Evolutionary conservation across 768 basidiomycete genomes (phyloP), one percentile per base, ranked within the genome.

Genomic region (Mycena capillaripes): DNA sequence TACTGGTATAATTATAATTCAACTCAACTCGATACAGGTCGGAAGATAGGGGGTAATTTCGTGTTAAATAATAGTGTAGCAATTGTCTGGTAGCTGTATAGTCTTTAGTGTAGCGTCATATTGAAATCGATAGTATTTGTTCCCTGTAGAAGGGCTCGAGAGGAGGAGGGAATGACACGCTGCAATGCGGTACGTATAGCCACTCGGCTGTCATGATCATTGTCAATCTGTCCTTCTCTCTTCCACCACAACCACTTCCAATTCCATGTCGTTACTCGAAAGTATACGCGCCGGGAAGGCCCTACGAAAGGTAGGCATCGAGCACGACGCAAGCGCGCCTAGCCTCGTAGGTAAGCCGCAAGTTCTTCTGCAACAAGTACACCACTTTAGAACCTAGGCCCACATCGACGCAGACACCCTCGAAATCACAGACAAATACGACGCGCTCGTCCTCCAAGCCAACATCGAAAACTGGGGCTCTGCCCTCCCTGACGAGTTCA

Each of bases 391-490:
- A 48, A 38, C 30, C 29, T 53, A 9, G 11, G n/a, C 42, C 42
- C 25, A 32, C 36, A 29, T 30, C 25, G n/a, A 3, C 23, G 36
- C 34, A 75, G 74, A 60, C 12, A 66, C 55, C 0, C 44, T 75
- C 11, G 27, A 64, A 19, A 46, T 75, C 50, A 59, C 64, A 6
- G 52, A 65, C 4, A 53, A 73, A 70, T 75, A 75, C 63, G 74
- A 75, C 59, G 44, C 60, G 7, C 50, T 58, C 48, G 71, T 75
- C 17, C 40, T 70, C 2, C 52, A 66, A 19, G 70, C 70, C 27
- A 75, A 75, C 46, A 71, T 75, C 53, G 74, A 75, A 38, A 63
- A 73, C 65, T 75, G 74, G 74, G 67, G 55, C 29, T 3, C 62
- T 6, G 27, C 40, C 2, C 63, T 73, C 38, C 11, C 38, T 12